These are phyloP conservation scores for Colletotrichum orchidophilum DNA, from an alignment of 2,329 filamentous ascomycete genomes.

Conservation along the genomic window DNA sequence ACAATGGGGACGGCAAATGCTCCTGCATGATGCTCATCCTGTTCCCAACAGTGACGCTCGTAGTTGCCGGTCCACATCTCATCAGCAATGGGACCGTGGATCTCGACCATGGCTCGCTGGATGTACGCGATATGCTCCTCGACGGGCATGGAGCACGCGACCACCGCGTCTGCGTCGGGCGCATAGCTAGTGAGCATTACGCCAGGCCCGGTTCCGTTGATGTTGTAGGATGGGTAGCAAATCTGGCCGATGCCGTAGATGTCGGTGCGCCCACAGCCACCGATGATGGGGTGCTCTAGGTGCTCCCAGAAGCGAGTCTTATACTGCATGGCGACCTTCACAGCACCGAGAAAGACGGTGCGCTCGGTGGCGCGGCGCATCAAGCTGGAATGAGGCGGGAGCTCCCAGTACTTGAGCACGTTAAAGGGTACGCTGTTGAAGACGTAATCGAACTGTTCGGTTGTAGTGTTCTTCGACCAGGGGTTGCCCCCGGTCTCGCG, in stretches of 20 bases:
- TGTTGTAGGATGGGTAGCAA: constrained; percentile 62
- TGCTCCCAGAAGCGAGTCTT: constrained; percentile 54
- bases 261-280: constrained; percentile 60
- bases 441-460: constrained; percentile 48
- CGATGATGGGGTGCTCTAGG: constrained; percentile 41
- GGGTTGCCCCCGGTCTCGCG: constrained; percentile 36
- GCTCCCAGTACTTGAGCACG: constrained; percentile 47
- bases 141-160: constrained; percentile 53
- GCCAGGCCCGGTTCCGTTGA: constrained; percentile 60
- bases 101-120: constrained; percentile 63
- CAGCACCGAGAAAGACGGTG: constrained; percentile 38
- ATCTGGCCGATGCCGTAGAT: constrained; percentile 59
- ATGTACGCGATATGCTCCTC: constrained; percentile 62
- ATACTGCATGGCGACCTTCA: constrained; percentile 63
- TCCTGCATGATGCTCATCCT: constrained; percentile 64
- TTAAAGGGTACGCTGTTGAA: constrained; percentile 50
- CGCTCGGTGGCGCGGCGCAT: constrained; percentile 40
- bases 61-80: constrained; percentile 67
- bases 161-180: constrained; percentile 50
- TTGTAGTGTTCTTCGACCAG: constrained; percentile 36
- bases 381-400: constrained; percentile 45
- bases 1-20: constrained; percentile 62
- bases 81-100: constrained; percentile 53
- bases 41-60: constrained; percentile 67
- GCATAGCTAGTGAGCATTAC: constrained; percentile 60